Conservation (phyloP, 1,284 basidiomycete genomes). For the Takashimella koratensis region DNA sequence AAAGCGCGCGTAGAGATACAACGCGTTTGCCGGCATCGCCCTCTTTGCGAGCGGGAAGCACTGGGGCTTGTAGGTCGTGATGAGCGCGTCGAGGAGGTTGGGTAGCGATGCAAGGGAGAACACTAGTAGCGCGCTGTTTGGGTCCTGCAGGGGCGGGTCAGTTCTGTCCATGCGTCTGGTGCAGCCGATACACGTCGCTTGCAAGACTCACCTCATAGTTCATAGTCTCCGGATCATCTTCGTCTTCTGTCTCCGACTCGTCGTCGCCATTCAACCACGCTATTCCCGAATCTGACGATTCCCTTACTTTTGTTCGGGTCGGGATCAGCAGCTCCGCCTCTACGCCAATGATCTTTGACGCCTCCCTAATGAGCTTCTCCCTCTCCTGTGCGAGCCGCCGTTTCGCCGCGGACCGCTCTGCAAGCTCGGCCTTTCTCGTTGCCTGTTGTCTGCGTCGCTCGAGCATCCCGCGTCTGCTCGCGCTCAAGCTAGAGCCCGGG, state of each 20-base stretch:
- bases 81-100: conserved; percentile 72
- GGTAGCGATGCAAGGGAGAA: conserved; percentile 76
- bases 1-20: conserved; percentile 82
- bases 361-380: conserved; percentile 57
- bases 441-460: conserved; percentile 61
- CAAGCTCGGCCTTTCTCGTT: conserved; percentile 53
- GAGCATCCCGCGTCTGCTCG: conserved; percentile 30
- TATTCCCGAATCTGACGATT: conserved; percentile 20
- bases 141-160: conserved; percentile 50
- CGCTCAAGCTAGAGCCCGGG: conserved; percentile 2
- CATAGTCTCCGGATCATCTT: conserved; percentile 31
- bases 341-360: conserved; percentile 30
- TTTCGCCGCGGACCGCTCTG: conserved; percentile 56
- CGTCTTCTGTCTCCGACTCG: conserved; percentile 50
- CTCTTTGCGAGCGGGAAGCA: conserved; percentile 57
- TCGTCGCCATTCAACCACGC: conserved; percentile 17
- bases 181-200: neutral
- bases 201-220: neutral
- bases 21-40: conserved; percentile 72
- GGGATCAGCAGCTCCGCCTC: conserved; percentile 27
- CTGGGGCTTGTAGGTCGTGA: conserved; percentile 62
- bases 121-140: conserved; percentile 74
- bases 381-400: conserved; percentile 57
- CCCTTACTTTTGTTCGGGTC: conserved; percentile 1
- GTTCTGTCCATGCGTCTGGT: neutral